phyloP scores from a whole-genome alignment of 768 basidiomycete species.

The Mrakia frigida region DNA sequence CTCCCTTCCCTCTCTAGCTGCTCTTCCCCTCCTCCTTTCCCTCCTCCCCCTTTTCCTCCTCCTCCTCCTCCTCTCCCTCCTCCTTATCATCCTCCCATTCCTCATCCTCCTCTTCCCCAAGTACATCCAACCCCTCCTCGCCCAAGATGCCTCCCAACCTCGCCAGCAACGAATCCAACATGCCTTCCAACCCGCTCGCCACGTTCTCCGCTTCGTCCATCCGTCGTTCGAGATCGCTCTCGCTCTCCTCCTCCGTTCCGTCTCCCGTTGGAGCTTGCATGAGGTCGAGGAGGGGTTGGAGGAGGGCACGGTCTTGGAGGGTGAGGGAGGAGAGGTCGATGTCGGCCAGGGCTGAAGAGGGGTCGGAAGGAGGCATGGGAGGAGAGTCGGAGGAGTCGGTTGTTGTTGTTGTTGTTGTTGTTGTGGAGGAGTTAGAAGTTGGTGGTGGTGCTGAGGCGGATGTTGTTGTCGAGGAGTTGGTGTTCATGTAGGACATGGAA shows the following conservation, averaged over 20 bases:
- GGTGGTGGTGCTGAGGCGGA: conserved; percentile 29
- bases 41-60: not conserved
- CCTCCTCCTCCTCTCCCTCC: not conserved
- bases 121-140: conserved; percentile 2
- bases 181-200: conserved; percentile 24
- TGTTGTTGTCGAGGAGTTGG: too few species aligned
- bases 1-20: too few species aligned
- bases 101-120: conserved; percentile 28
- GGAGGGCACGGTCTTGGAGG: conserved; percentile 7
- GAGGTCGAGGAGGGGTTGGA: conserved; percentile 26
- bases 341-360: not conserved
- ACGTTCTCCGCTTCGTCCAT: conserved; percentile 26
- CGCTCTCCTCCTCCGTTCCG: conserved; percentile 34
- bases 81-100: conserved; percentile 11
- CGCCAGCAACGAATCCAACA: conserved; percentile 18
- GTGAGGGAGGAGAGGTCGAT: conserved; percentile 28
- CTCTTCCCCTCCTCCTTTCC: not conserved
- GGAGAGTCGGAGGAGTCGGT: conserved; percentile 24
- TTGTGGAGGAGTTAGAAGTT: not conserved
- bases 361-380: not conserved
- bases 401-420: too few species aligned
- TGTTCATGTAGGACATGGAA: conserved; percentile 34
- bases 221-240: conserved; percentile 24
- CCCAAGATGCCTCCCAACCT: conserved; percentile 14
- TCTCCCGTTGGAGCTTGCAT: conserved; percentile 36